phyloP scores from a whole-genome alignment of 768 basidiomycete species.

The Lentinula detonsa region DNA sequence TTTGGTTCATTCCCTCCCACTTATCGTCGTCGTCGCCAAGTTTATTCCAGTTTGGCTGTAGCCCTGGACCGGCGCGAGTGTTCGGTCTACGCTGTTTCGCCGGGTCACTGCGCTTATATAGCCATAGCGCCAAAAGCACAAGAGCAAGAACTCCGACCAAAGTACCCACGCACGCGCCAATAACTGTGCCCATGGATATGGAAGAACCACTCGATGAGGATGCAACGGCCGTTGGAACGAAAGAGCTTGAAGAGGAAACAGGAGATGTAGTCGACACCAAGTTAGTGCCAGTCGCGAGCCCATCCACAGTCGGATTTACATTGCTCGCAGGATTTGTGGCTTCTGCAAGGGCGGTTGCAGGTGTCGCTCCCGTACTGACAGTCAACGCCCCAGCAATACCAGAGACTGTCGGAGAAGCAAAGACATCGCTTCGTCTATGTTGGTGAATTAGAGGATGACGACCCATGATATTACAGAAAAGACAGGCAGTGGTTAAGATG shows the following conservation, averaged over 20 bases:
- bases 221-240: constrained; percentile 12
- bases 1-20: constrained; percentile 31
- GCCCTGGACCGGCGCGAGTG: constrained; percentile 31
- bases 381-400: constrained; percentile 14
- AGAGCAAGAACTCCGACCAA: constrained; percentile 48
- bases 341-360: constrained; percentile 11
- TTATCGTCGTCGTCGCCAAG: constrained; percentile 46
- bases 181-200: constrained; percentile 46
- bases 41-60: constrained; percentile 42
- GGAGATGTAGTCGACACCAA: constrained; percentile 13
- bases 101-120: constrained; percentile 44
- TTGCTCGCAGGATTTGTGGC: constrained; percentile 7
- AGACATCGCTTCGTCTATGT: not conserved
- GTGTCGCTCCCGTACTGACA: not conserved
- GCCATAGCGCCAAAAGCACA: constrained; percentile 45
- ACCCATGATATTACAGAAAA: not conserved
- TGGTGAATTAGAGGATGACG: not conserved
- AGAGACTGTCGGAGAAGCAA: constrained; percentile 9
- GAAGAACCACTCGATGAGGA: constrained; percentile 17
- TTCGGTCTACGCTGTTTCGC: constrained; percentile 33
- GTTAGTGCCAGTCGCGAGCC: constrained; percentile 12
- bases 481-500: not conserved
- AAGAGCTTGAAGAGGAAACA: constrained; percentile 8
- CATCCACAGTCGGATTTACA: constrained; percentile 8
- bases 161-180: constrained; percentile 60